These are phyloP conservation scores for Coemansia sp. DNA, from an alignment of 192 early-diverging fungal species.

Conservation along the genomic window DNA sequence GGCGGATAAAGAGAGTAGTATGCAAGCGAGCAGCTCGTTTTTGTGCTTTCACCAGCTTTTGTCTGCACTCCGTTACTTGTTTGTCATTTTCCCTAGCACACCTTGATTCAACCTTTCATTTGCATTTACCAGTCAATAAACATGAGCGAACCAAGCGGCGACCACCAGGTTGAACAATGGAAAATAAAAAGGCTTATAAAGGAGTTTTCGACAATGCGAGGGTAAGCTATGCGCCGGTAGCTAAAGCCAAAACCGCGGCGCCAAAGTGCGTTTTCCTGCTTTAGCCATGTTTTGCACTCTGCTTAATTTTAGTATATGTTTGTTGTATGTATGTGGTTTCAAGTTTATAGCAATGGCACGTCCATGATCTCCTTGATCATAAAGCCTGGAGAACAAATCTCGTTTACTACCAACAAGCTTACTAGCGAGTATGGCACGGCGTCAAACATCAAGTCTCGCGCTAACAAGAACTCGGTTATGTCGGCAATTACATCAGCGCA, in stretches of 20 bases:
- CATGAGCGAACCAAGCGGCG: conserved; percentile 30
- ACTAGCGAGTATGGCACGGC: conserved; percentile 94
- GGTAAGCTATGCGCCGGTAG: conserved; percentile 49
- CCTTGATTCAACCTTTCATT: background rate
- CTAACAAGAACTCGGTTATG: conserved; percentile 89
- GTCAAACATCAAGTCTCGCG: conserved; percentile 97
- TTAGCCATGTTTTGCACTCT: background rate
- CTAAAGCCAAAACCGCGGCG: background rate
- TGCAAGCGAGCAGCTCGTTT: no score
- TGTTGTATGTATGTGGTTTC: no score
- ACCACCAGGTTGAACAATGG: conserved; percentile 86
- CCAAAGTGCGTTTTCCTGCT: background rate
- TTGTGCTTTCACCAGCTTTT: no score
- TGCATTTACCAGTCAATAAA: background rate
- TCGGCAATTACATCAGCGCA: conserved; percentile 94
- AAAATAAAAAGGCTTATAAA: conserved; percentile 95
- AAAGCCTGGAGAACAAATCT: conserved; percentile 82
- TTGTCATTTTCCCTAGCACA: background rate
- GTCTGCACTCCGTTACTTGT: background rate
- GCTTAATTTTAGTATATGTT: background rate
- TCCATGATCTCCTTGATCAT: conserved; percentile 96
- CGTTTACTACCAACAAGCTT: conserved; percentile 77
- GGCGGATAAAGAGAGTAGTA: no score
- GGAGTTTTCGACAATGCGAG: conserved; percentile 77
- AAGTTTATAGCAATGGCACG: conserved; percentile 86